Conservation (phyloP, 495 filamentous ascomycete species). For the Neurospora terricola region DNA sequence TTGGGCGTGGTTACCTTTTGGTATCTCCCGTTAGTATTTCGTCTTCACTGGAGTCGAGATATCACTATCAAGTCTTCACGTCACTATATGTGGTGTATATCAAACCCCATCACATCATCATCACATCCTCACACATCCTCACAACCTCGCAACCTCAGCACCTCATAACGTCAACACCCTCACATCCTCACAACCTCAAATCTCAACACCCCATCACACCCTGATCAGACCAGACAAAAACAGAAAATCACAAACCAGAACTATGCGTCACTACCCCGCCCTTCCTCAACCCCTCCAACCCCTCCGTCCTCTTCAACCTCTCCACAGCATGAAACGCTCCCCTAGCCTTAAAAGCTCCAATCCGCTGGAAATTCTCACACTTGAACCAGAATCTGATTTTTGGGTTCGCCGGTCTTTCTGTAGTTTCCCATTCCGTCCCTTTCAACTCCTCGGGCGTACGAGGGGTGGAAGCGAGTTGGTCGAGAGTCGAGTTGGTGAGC, state of each 20-base stretch:
- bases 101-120: not conserved
- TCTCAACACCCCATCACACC: not conserved
- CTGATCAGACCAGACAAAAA: not conserved
- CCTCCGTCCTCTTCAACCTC: conserved; percentile 54
- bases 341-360: conserved; percentile 88
- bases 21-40: not conserved
- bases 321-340: conserved; percentile 85
- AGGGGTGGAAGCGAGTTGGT: conserved; percentile 57
- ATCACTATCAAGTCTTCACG: not conserved
- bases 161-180: not conserved
- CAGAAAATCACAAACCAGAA: conserved; percentile 47
- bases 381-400: conserved; percentile 81
- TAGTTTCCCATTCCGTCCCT: conserved; percentile 41
- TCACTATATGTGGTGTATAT: not conserved
- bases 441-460: conserved; percentile 41
- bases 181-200: not conserved
- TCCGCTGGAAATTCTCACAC: conserved; percentile 86
- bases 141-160: not conserved
- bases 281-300: conserved; percentile 40
- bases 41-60: no score
- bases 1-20: conserved; percentile 75
- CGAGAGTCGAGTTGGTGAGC: conserved; percentile 64
- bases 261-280: conserved; percentile 87
- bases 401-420: conserved; percentile 49
- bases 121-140: not conserved